Conservation (phyloP, 2,329 filamentous ascomycete species). For the Domatiomyces globalis region DNA sequence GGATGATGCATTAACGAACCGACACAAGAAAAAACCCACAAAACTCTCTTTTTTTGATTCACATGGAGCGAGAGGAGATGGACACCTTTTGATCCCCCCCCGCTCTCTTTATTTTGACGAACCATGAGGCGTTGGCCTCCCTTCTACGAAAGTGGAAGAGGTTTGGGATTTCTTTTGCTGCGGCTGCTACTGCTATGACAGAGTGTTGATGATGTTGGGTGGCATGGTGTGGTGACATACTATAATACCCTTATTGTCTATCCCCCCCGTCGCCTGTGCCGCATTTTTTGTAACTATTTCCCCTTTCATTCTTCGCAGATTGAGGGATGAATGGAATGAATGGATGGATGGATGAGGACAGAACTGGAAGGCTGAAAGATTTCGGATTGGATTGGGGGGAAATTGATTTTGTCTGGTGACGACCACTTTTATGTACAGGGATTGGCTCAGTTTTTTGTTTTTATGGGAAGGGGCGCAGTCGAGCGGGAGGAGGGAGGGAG, state of each 20-base stretch:
- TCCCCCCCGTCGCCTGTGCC: not conserved
- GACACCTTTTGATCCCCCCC: not conserved
- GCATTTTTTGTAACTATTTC: not conserved
- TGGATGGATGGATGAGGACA: not conserved
- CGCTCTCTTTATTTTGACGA: not conserved
- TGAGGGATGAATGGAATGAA: not conserved
- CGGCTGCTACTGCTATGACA: not conserved
- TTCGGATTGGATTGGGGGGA: not conserved
- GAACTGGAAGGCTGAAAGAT: not conserved
- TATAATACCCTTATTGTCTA: not conserved
- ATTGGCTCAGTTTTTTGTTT: not conserved
- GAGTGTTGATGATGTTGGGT: not conserved
- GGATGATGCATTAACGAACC: not conserved
- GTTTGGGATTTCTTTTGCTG: not conserved
- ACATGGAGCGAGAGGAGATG: not conserved
- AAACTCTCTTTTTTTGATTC: not conserved
- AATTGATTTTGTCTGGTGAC: not conserved
- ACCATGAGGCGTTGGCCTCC: not conserved
- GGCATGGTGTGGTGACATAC: not conserved
- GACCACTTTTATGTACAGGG: not conserved
- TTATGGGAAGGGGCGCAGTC: not conserved
- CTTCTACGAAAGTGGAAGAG: not conserved
- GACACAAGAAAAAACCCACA: not conserved
- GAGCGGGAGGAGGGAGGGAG: not conserved
- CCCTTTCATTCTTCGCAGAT: not conserved